Evolutionary conservation across 176 grass and related monocot species (phyloP).

Genomic region (Aegilops longissima): DNA sequence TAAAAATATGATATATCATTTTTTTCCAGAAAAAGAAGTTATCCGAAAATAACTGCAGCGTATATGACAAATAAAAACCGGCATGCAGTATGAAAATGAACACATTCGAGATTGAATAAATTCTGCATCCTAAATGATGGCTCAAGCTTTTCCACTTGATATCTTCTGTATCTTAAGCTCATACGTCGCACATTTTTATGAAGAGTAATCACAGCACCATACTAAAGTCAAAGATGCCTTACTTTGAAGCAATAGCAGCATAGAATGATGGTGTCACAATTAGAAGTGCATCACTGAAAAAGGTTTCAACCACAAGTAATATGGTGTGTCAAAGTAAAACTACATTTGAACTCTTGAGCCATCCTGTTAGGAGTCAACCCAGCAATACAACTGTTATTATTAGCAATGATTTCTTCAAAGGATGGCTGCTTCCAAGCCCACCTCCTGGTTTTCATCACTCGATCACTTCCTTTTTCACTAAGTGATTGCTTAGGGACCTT

Average conservation of each 20-base stretch:
- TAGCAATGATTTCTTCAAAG: neutral
- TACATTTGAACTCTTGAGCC: neutral
- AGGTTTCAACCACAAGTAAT: neutral
- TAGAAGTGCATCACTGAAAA: constrained; percentile 7
- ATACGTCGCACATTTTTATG: neutral
- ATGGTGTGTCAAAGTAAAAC: constrained; percentile 4
- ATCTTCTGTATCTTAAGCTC: neutral
- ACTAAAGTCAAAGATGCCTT: neutral
- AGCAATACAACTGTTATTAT: neutral
- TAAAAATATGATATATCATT: constrained; percentile 22
- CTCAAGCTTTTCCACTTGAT: neutral
- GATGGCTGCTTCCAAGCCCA: too few relatives aligned
- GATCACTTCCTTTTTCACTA: too few relatives aligned
- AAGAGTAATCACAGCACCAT: neutral
- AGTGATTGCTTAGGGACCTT: too few relatives aligned
- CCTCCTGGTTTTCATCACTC: too few relatives aligned
- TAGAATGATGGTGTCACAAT: neutral
- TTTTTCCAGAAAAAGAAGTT: neutral
- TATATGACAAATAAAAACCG: constrained; percentile 19
- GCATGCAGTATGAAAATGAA: constrained; percentile 6
- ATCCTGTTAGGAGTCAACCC: neutral
- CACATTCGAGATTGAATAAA: neutral
- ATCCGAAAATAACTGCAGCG: neutral
- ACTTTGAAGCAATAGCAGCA: constrained; percentile 1
- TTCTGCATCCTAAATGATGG: neutral